Evolutionary conservation across 1,284 basidiomycete species (phyloP).

Genomic region (Trametes sp.): DNA sequence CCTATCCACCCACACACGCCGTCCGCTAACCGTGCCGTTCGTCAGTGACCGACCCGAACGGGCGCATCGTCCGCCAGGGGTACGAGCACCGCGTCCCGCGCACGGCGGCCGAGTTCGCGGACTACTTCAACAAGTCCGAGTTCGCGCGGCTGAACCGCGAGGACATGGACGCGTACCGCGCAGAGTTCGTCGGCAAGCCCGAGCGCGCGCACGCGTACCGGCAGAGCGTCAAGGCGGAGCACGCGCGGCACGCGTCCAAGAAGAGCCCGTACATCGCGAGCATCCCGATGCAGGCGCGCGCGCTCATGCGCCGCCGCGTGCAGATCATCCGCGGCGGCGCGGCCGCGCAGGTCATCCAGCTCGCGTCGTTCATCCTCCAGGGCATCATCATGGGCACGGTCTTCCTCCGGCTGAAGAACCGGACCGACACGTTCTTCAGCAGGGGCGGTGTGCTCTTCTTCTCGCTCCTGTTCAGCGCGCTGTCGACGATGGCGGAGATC

Average conservation of each 20-base stretch:
- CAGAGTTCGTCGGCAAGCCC: slow-evolving; percentile 44
- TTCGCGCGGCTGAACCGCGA: slow-evolving; percentile 48
- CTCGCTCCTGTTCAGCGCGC: slow-evolving; percentile 62
- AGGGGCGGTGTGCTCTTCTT: slow-evolving; percentile 83
- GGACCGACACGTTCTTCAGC: slow-evolving; percentile 77
- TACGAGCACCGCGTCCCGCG: slow-evolving; percentile 54
- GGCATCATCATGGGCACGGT: slow-evolving; percentile 80
- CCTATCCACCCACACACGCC: not conserved
- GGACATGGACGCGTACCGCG: slow-evolving; percentile 55
- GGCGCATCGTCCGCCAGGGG: slow-evolving; percentile 53
- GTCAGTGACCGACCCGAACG: slow-evolving; percentile 56
- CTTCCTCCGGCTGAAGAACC: slow-evolving; percentile 69
- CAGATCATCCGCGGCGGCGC: slow-evolving; percentile 72
- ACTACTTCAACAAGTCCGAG: slow-evolving; percentile 53
- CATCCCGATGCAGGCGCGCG: slow-evolving; percentile 64
- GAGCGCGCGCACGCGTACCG: slow-evolving; percentile 49
- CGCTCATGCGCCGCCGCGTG: slow-evolving; percentile 69
- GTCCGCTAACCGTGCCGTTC: no score
- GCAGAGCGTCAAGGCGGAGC: slow-evolving; percentile 59
- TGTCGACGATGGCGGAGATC: slow-evolving; percentile 76
- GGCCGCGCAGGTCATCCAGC: slow-evolving; percentile 47
- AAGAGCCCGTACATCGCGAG: slow-evolving; percentile 42
- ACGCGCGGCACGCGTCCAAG: slow-evolving; percentile 45
- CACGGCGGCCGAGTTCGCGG: slow-evolving; percentile 58
- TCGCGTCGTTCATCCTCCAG: slow-evolving; percentile 61